Conservation (phyloP, 2,329 filamentous ascomycete genomes). For the Fusarium nodosum region DNA sequence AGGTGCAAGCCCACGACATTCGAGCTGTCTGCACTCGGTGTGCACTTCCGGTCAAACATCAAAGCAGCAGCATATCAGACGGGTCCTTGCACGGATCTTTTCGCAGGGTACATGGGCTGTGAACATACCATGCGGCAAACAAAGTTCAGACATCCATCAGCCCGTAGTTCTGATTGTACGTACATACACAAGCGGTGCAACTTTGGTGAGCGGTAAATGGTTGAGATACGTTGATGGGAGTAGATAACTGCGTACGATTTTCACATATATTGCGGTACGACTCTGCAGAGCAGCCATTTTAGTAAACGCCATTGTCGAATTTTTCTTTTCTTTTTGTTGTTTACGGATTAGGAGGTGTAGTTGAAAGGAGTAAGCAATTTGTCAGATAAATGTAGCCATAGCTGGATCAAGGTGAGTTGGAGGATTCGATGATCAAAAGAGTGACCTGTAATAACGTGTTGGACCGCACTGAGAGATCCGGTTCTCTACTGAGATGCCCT, state of each 20-base stretch:
- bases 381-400: slow-evolving; percentile 12
- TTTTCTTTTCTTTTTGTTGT: not conserved
- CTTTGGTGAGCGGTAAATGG: slow-evolving; percentile 4
- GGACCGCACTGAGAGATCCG: slow-evolving; percentile 10
- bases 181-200: slow-evolving; percentile 19
- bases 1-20: slow-evolving; percentile 20
- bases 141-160: slow-evolving; percentile 43
- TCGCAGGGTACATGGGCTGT: slow-evolving; percentile 25
- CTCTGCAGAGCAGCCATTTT: not conserved
- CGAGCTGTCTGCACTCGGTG: slow-evolving; percentile 34
- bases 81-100: slow-evolving; percentile 39
- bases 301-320: not conserved
- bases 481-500: not conserved
- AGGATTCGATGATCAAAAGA: slow-evolving; percentile 2
- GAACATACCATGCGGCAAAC: slow-evolving; percentile 41
- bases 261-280: not conserved
- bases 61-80: slow-evolving; percentile 10
- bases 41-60: slow-evolving; percentile 34
- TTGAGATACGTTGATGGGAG: not conserved
- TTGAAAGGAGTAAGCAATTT: not conserved
- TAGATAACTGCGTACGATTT: not conserved
- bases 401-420: slow-evolving; percentile 8
- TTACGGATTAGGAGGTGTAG: not conserved
- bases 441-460: slow-evolving; percentile 6
- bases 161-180: slow-evolving; percentile 39